Conservation (phyloP, 164 flowering plant genomes). For the Macadamia tetraphylla region DNA sequence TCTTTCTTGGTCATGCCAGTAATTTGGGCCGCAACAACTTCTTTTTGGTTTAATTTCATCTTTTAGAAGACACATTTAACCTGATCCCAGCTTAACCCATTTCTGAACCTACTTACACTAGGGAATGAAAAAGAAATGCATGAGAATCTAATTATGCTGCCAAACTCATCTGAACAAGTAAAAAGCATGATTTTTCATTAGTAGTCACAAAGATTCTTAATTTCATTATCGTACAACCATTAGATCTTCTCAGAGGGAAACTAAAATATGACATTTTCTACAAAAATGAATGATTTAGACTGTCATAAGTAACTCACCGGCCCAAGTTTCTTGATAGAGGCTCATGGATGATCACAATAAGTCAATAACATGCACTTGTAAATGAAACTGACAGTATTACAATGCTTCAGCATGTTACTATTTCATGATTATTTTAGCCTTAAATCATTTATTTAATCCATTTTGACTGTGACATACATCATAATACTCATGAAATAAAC, state of each 20-base stretch:
- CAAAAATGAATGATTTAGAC: neutral
- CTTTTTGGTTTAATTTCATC: too few relatives aligned
- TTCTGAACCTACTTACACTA: too few relatives aligned
- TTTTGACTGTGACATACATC: neutral
- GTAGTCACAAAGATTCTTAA: neutral
- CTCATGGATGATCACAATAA: neutral
- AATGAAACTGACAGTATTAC: neutral
- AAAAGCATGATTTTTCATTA: neutral
- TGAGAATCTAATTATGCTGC: too few relatives aligned
- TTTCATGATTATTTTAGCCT: neutral
- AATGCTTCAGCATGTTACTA: neutral
- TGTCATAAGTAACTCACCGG: neutral
- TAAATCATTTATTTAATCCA: slow-evolving; percentile 3
- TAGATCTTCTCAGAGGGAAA: neutral
- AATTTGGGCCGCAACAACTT: too few relatives aligned
- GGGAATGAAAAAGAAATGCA: too few relatives aligned
- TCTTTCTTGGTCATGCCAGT: too few relatives aligned
- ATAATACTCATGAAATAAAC: slow-evolving; percentile 16
- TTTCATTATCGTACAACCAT: neutral
- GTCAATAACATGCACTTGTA: neutral
- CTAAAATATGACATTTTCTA: neutral
- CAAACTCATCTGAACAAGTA: too few relatives aligned
- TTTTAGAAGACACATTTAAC: too few relatives aligned
- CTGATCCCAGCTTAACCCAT: too few relatives aligned
- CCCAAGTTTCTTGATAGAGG: slow-evolving; percentile 1